phyloP scores from a whole-genome alignment of 495 filamentous ascomycete species.

The Baudoinia panamericana region DNA sequence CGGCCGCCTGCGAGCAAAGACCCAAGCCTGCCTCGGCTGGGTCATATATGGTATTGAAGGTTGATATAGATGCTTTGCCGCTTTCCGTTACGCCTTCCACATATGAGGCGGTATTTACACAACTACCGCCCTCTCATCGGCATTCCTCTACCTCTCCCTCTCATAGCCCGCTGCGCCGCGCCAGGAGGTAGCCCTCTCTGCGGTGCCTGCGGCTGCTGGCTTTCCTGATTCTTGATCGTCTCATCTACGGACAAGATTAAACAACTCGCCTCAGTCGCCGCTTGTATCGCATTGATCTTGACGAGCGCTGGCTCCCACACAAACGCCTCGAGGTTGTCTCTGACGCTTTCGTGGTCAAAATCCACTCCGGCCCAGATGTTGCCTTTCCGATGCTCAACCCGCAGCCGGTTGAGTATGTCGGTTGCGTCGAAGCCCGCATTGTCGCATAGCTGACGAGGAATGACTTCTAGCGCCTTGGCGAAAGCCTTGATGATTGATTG shows the following conservation, averaged over 20 bases:
- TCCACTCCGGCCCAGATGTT: constrained; percentile 92
- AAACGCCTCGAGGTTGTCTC: constrained; percentile 84
- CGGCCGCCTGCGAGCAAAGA: too few relatives aligned
- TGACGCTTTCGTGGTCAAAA: constrained; percentile 79
- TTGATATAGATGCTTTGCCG: background rate
- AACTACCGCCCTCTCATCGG: constrained; percentile 53
- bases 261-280: constrained; percentile 87
- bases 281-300: constrained; percentile 95
- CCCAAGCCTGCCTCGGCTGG: too few relatives aligned
- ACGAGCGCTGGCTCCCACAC: constrained; percentile 95
- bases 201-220: constrained; percentile 63
- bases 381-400: constrained; percentile 86
- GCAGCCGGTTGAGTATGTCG: constrained; percentile 86
- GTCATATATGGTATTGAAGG: too few relatives aligned
- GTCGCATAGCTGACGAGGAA: constrained; percentile 92
- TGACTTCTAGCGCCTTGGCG: constrained; percentile 91
- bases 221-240: constrained; percentile 94
- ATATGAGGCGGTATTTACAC: background rate
- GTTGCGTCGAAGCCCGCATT: constrained; percentile 98
- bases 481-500: constrained; percentile 96
- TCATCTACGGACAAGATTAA: constrained; percentile 93
- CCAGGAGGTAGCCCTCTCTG: constrained; percentile 71
- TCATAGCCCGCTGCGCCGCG: constrained; percentile 79
- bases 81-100: too few relatives aligned
- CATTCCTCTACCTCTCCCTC: constrained; percentile 72